Evolutionary conservation across 2,329 filamentous ascomycete species (phyloP), one percentile per base, ranked within the genome.

Genomic region (Cordyceps javanica): DNA sequence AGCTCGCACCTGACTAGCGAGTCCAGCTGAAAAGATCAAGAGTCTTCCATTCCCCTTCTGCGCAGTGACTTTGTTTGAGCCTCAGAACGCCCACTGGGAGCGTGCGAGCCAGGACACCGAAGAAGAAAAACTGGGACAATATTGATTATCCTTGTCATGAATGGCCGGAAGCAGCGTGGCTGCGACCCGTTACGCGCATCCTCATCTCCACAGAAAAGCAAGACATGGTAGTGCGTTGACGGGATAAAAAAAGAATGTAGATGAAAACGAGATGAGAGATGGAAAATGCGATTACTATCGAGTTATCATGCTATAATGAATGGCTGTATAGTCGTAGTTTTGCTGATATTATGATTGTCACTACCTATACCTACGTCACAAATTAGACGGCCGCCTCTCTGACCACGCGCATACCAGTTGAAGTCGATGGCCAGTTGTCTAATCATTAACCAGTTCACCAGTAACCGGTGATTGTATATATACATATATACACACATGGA

Each of bases 161-260:
- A 5, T 36, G 28, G 51, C 39, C 51, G 51, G 51, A 54, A 54
- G 21, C 51, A 45, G 51, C n/a, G n/a, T 44, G 51, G 19, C 36
- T 23, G 38, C 19, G 25, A 30, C 23, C 49, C 49, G 19, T 11
- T 23, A n/a, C 16, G 28, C 34, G n/a, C 32, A 55, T 55, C 23
- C 11, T 5, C 23, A 16, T 49, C 53, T 49, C 32, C 26, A 41
- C 44, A 36, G 7, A 46, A n/a, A 41, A 38, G 42, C 53, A 14
- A 56, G 44, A 56, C 53, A 56, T 25, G 28, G 28, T 36, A 32
- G 19, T 39, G 30, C n/a, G n/a, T n/a, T n/a, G n/a, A n/a, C n/a
- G n/a, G 48, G 32, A 41, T 49, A 28, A 39, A 55, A 38, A 30
- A 48, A 48, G 42, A 32, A 14, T 26, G 2, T 9, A 3, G 14